Percentiles rank a stretch among this genome's conserved stretches.
These are phyloP conservation scores for Annona squamosa DNA, from an alignment of 164 flowering plant genomes.

Conservation along the genomic window DNA sequence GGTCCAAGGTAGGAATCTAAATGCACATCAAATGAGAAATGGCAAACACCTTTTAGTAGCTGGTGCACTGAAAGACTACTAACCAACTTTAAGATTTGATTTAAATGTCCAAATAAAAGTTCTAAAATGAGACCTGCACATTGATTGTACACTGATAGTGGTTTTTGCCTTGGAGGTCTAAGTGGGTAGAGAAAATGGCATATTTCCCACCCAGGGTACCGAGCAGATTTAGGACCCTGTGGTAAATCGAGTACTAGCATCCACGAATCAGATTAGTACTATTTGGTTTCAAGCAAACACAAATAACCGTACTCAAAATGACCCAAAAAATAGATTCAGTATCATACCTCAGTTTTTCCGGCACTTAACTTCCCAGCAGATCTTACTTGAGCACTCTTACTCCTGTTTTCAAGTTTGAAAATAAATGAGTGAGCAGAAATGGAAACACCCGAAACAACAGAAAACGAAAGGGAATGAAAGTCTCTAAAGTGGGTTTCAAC, in stretches of 20 bases:
- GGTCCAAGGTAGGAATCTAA: background rate
- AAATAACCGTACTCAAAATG: background rate
- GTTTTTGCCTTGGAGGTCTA: too few relatives aligned
- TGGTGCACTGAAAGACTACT: background rate
- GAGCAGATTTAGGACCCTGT: too few relatives aligned
- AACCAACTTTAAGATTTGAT: background rate
- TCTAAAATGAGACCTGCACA: background rate
- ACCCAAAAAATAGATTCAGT: conserved; percentile 1
- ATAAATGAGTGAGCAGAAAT: background rate
- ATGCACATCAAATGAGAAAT: background rate
- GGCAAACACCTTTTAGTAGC: background rate
- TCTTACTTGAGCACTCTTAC: conserved; percentile 47
- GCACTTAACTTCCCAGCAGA: conserved; percentile 65
- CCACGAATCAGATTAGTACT: too few relatives aligned
- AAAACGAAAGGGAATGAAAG: background rate
- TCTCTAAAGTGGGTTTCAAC: background rate
- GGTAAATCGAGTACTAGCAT: too few relatives aligned
- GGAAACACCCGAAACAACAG: background rate
- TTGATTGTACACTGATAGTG: background rate
- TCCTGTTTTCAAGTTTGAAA: conserved; percentile 40
- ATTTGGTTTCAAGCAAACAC: background rate
- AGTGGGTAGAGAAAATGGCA: too few relatives aligned
- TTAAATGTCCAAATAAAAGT: background rate
- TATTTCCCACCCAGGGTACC: too few relatives aligned
- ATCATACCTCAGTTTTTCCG: conserved; percentile 76